phyloP scores from a whole-genome alignment of 2,329 filamentous ascomycete genomes.

The Alternaria solani region DNA sequence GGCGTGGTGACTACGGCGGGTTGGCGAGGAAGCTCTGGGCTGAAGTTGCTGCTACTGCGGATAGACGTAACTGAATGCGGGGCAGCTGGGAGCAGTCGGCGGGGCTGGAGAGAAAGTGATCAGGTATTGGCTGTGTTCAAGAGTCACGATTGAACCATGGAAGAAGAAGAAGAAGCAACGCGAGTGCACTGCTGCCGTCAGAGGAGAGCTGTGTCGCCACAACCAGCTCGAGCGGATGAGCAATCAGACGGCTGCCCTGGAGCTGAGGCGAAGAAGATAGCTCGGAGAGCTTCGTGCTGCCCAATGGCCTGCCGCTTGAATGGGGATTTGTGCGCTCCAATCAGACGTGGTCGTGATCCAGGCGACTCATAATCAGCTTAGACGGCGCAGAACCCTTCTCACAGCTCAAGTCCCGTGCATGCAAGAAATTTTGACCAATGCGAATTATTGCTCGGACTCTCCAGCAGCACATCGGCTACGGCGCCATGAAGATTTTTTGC shows the following conservation, averaged over 20 bases:
- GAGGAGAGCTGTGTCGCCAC: conserved; percentile 18
- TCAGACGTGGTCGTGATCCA: conserved; percentile 11
- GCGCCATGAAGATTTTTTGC: conserved; percentile 18
- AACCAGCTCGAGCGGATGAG: conserved; percentile 17
- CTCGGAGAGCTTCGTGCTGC: conserved; percentile 19
- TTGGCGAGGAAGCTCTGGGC: conserved; percentile 9
- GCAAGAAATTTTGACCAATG: conserved; percentile 13
- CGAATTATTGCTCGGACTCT: conserved; percentile 6
- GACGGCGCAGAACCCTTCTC: conserved; percentile 11
- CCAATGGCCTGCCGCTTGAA: conserved; percentile 19
- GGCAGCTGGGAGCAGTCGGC: conserved; percentile 16
- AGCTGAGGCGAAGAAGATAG: conserved; percentile 18
- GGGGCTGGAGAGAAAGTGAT: conserved; percentile 13
- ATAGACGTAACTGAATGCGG: conserved; percentile 20
- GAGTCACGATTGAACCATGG: conserved; percentile 9
- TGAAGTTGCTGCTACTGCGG: conserved; percentile 19
- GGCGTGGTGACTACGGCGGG: conserved; percentile 10
- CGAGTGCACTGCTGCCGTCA: conserved; percentile 8
- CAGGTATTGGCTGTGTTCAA: conserved; percentile 12
- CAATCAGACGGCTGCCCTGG: conserved; percentile 17
- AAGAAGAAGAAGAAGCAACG: background rate
- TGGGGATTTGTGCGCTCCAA: conserved; percentile 16
- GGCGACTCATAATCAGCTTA: conserved; percentile 19
- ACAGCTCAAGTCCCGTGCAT: conserved; percentile 16
- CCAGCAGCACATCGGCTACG: conserved; percentile 13